Evolutionary conservation across 768 basidiomycete species (phyloP), one percentile per base, ranked within the genome.

Genomic region (Termitomyces sp.): DNA sequence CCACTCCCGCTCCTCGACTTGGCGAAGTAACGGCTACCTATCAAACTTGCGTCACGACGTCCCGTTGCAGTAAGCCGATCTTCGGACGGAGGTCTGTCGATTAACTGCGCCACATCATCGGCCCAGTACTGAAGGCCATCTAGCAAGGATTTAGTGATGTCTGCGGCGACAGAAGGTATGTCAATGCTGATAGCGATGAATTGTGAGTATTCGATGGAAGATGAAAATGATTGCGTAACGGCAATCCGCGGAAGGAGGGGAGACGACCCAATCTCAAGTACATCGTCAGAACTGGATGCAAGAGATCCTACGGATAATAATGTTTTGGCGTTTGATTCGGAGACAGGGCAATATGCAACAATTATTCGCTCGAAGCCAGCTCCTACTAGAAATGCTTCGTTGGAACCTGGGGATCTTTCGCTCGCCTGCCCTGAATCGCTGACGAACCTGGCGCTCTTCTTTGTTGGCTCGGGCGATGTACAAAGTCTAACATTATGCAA

Each of bases 81-180:
- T 7, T 59, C 65, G 32, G 71, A 71, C 38, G 75, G 72, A 7
- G 78, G 73, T 16, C 75, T 79, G 55, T 90, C 90, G 4, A 89
- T 67, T 55, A 89, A 81, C 67, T 91, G 92, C n/a, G 87, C 76
- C 32, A 88, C 70, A 69, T 98, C 95, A 69, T 99, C 97, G 7
- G 87, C 88, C 81, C 90, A 92, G 68, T 88, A 89, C 71, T 98
- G 94, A 18, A 98, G 71, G 13, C 84, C 84, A 69, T 98, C 93
- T 8, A 95, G 73, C 2, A 78, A 63, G 6, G 75, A 68, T 71
- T 98, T 96, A 11, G 84, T 79, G 52, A 94, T 66, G 42, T 83
- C 75, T 12, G 81, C 71, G 66, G 84, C 75, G n/a, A 90, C 72
- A 4, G 87, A 86, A 15, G 94, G 92, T 15, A 96, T 71, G 45